Evolutionary conservation across 2,329 filamentous ascomycete genomes (phyloP).

Genomic region (Penicillium capsulatum): DNA sequence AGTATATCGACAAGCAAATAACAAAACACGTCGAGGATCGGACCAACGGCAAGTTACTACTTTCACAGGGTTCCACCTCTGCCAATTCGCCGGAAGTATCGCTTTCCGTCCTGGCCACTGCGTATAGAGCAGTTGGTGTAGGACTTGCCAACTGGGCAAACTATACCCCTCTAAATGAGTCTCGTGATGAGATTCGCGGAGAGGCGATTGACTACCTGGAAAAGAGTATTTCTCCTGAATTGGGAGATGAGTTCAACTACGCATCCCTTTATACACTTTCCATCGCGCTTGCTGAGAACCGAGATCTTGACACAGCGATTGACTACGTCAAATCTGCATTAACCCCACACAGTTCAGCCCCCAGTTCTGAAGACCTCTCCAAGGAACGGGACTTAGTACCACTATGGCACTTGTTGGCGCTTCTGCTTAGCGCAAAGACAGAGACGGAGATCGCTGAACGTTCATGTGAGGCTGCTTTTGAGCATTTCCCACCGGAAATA

Average conservation of each 20-base stretch:
- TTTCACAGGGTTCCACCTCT: conserved; percentile 17
- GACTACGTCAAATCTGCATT: conserved; percentile 76
- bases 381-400: conserved; percentile 59
- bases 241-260: conserved; percentile 63
- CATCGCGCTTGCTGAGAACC: conserved; percentile 80
- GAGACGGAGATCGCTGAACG: conserved; percentile 76
- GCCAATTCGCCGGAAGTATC: conserved; percentile 43
- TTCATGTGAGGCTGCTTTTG: conserved; percentile 85
- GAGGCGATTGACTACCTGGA: conserved; percentile 73
- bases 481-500: conserved; percentile 72
- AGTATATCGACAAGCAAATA: conserved; percentile 64
- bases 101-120: conserved; percentile 60
- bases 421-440: conserved; percentile 80
- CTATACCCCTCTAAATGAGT: conserved; percentile 69
- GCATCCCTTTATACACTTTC: conserved; percentile 76
- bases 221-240: conserved; percentile 65
- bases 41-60: conserved; percentile 18
- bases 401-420: conserved; percentile 83
- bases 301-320: conserved; percentile 75
- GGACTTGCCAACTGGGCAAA: conserved; percentile 84
- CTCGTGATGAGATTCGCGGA: conserved; percentile 67
- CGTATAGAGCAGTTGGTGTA: conserved; percentile 81
- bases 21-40: conserved; percentile 24
- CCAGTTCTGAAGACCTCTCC: conserved; percentile 27
- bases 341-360: conserved; percentile 46